Percentiles rank a stretch among this genome's conserved stretches.
These are phyloP conservation scores for Schizochytrium sp. DNA, from an alignment of 108 stramenopile species.

Conservation along the genomic window DNA sequence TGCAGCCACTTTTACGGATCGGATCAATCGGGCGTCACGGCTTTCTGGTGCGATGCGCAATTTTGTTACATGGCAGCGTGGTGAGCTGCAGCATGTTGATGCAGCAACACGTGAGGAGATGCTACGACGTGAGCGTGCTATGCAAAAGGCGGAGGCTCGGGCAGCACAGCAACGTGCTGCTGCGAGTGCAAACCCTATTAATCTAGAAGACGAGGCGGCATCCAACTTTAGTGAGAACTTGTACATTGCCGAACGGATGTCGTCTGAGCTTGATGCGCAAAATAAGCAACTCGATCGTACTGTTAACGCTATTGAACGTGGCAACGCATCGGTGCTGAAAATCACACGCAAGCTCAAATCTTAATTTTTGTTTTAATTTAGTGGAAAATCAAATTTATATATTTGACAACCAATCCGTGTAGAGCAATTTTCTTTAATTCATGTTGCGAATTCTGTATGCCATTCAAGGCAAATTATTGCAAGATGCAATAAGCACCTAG, in stretches of 20 bases:
- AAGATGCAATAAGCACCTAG: no score
- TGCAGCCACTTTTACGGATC: background rate
- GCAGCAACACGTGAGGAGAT: background rate
- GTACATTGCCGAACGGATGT: constrained; percentile 4
- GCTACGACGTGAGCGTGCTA: background rate
- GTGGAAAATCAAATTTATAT: no score
- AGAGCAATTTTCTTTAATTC: no score
- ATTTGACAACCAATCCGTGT: no score
- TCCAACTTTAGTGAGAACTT: background rate
- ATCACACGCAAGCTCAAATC: constrained; percentile 46
- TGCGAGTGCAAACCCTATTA: background rate
- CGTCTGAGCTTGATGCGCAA: constrained; percentile 37
- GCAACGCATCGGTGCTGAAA: constrained; percentile 43
- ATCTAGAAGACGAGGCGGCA: constrained; percentile 21
- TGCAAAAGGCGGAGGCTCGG: background rate
- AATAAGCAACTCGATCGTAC: constrained; percentile 49
- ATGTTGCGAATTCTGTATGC: no score
- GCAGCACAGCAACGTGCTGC: background rate
- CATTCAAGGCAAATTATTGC: no score
- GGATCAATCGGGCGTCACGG: background rate
- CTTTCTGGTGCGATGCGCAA: constrained; percentile 12
- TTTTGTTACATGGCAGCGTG: constrained; percentile 25
- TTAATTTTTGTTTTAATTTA: background rate
- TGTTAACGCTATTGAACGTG: background rate
- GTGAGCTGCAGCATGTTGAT: background rate